Base-by-base conservation (phyloP, 306 rosid genomes). In the Castanea mollissima region DNA sequence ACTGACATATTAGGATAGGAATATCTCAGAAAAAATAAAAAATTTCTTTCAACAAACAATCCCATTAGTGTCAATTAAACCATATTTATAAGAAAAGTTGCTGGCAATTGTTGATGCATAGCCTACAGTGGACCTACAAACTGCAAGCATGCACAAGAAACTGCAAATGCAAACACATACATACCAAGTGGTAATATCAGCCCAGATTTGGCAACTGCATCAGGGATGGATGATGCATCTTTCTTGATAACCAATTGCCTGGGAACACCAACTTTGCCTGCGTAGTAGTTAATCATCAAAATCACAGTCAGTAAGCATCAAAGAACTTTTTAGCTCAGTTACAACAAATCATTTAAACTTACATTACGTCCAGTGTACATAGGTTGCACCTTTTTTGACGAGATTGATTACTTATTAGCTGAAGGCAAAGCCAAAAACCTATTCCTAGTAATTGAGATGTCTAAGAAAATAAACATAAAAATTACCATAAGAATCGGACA, bases 231-330 rank as follows among this genome's bases (percentile, higher is more conserved):
- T 8, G 92, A 89, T 74, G 97, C 97, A 23, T 94, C 98, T 89
- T 85, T 92, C 86, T 90, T 89, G 83, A 92, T 78, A 83, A 94
- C 98, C 88, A 94, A 77, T 77, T 94, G 98, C 82, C 78, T 87
- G 56, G 98, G 98, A 60, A 92, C 90, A 69, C 85, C 91, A 63
- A 92, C 98, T 70, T 76, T 88, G 67, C 98, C 98, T 94, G 96
- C 69, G 70, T 35, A 58, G 55, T 59, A 60, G 64, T 57, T 74
- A 20, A 81, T 25, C 52, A 51, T 23, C 19, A 65, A 51, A 14
- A 44, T 34, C 9, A 76, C 71, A 69, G 46, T 71, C 13, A 60
- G 77, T 79, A 64, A 59, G 74, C 44, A 5, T 62, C 79, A 60
- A 52, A 20, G 59, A 65, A 55, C 55, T 51, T 78, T 59, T 74